Evolutionary conservation across 2,329 filamentous ascomycete genomes (phyloP), one percentile per base, ranked within the genome.

Genomic region (Celoporthe dispersa): DNA sequence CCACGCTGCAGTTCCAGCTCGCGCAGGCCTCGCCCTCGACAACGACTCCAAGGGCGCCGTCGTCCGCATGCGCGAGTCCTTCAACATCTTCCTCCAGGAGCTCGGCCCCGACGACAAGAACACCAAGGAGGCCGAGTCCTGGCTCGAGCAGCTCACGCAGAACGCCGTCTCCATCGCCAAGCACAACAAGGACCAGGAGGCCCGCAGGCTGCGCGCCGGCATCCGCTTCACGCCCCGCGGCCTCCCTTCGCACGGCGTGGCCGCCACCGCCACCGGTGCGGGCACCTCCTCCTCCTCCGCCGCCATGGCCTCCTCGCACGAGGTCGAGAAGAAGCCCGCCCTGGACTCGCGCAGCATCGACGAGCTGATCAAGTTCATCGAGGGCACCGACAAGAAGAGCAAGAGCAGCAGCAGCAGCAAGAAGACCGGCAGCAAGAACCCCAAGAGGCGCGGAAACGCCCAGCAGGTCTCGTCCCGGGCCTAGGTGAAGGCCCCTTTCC

Each of bases 21-120:
- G 94, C 96, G 0, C 96, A 99, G 80, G 94, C 95, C 87, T 99
- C 62, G 96, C 96, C 22, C 86, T 99, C n/a, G 96, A 99, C 80
- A 92, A 95, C 75, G 94, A 99, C 80, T 92, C 94, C 75, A 97
- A 97, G 85, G 91, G 87, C 63, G 94, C 96, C 19, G 94, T 99
- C 69, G 90, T 88, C 78, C 91, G 92, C 79, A 99, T 99, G 96
- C 92, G 94, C 71, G 94, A 98, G 80, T 96, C 94, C 61, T 98
- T 94, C 85, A 97, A 92, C 82, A 97, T 98, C 79, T 99, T 99
- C 90, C 89, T 94, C 73, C 84, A 86, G 70, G 90, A 96, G 77
- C 90, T 99, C 6, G 96, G 96, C 37, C 85, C 94, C 1, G 91
- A 97, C 53, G 94, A 98, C 81, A 94, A 94, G 81, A 98, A 99